phyloP scores from a whole-genome alignment of 2,329 filamentous ascomycete genomes.

The Penicillium paneum region DNA sequence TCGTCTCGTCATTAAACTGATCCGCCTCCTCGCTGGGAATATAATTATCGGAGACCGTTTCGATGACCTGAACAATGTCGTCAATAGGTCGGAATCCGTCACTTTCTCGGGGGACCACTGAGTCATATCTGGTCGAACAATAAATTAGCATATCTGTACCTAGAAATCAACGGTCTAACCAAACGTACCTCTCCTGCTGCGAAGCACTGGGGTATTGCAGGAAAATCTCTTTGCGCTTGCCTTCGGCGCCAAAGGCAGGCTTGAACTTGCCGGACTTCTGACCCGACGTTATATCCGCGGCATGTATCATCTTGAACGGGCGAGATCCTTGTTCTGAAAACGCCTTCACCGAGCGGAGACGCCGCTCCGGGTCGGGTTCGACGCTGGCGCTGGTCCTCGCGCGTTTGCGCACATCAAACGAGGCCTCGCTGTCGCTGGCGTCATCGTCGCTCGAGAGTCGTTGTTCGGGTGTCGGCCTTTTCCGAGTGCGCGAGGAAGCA shows the following conservation, averaged over 20 bases:
- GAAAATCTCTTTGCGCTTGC: constrained; percentile 53
- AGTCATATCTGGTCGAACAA: constrained; percentile 56
- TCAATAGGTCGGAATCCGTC: constrained; percentile 66
- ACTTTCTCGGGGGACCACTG: constrained; percentile 74
- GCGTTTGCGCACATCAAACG: constrained; percentile 45
- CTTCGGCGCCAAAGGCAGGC: constrained; percentile 48
- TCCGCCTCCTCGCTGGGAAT: constrained; percentile 67
- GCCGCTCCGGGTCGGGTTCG: constrained; percentile 45
- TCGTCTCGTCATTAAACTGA: constrained; percentile 67
- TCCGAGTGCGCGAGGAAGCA: constrained; percentile 34
- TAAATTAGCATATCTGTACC: constrained; percentile 6
- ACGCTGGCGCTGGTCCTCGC: constrained; percentile 39
- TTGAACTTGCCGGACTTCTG: constrained; percentile 50
- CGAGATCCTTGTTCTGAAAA: constrained; percentile 42
- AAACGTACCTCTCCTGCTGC: constrained; percentile 61
- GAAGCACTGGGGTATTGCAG: constrained; percentile 81
- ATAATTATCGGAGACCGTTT: constrained; percentile 71
- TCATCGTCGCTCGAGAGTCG: constrained; percentile 43
- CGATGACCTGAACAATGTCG: constrained; percentile 68
- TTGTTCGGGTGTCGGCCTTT: constrained; percentile 39
- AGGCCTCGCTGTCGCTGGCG: constrained; percentile 41
- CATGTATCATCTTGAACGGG: constrained; percentile 48
- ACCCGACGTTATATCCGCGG: constrained; percentile 47
- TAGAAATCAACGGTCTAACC: not conserved
- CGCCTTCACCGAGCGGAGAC: constrained; percentile 45